phyloP scores from a whole-genome alignment of 2,329 filamentous ascomycete species.

The Cephalotrichum gorgonifer region DNA sequence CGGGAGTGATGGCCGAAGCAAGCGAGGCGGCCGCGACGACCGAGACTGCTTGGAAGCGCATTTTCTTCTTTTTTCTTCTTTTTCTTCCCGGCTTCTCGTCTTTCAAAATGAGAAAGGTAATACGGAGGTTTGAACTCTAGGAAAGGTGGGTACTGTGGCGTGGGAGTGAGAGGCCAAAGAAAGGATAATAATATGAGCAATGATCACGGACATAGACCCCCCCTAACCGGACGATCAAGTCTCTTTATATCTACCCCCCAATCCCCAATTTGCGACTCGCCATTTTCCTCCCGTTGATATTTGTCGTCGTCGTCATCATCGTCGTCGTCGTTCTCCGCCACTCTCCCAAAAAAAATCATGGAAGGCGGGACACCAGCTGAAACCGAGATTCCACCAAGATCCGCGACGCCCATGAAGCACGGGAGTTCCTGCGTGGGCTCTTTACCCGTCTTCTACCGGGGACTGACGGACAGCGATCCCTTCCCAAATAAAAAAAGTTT shows the following conservation, averaged over 20 bases:
- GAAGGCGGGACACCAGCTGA: background rate
- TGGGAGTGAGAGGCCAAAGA: no score
- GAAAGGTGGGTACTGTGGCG: no score
- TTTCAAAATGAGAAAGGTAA: background rate
- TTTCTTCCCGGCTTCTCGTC: background rate
- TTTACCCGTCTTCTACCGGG: background rate
- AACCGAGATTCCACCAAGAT: background rate
- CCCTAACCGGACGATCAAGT: background rate
- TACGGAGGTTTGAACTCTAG: background rate
- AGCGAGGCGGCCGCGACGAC: constrained; percentile 21
- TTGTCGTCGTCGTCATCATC: background rate
- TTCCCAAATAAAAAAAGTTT: background rate
- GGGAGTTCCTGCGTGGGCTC: no score
- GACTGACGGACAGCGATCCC: background rate
- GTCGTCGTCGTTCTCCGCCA: background rate
- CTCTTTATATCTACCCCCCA: background rate
- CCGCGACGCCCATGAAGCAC: background rate
- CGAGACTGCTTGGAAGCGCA: constrained; percentile 7
- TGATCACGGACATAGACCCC: background rate
- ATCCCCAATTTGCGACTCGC: no score
- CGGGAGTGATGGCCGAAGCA: constrained; percentile 27
- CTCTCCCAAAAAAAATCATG: background rate
- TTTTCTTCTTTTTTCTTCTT: background rate
- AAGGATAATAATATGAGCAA: no score
- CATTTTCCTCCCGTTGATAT: no score